Evolutionary conservation across 306 rosid species (phyloP).

Genomic region (Malus domestica): DNA sequence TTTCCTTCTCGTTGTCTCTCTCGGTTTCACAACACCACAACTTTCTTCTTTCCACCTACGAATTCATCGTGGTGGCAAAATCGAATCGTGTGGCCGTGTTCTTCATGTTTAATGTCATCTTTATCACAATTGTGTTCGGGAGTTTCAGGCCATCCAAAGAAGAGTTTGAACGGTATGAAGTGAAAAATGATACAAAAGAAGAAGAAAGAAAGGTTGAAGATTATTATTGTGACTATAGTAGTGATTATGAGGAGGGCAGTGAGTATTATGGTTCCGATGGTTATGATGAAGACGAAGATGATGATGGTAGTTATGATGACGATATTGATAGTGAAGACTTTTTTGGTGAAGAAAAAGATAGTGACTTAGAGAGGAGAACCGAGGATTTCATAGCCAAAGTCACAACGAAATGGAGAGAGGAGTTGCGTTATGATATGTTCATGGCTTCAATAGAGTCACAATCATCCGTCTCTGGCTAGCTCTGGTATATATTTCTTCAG

Average conservation of each 20-base stretch:
- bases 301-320: neutral
- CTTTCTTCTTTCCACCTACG: conserved; percentile 9
- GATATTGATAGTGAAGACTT: neutral
- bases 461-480: conserved; percentile 7
- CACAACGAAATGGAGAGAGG: conserved; percentile 29
- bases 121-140: conserved; percentile 5
- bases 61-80: conserved; percentile 5
- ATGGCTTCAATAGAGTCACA: conserved; percentile 1
- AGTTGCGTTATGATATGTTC: conserved; percentile 1
- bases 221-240: neutral
- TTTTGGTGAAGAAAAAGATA: conserved; percentile 4
- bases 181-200: neutral
- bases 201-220: neutral
- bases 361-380: conserved; percentile 20
- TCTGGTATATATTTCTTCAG: neutral
- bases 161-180: neutral
- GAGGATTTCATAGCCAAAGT: conserved; percentile 31
- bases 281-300: conserved; percentile 24
- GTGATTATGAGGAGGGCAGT: neutral
- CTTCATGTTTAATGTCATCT: conserved; percentile 16
- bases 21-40: conserved; percentile 10
- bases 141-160: conserved; percentile 8
- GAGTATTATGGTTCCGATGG: conserved; percentile 17
- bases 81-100: conserved; percentile 10
- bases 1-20: neutral